Percentiles rank a stretch among this genome's conserved stretches.
Evolutionary conservation across 306 rosid genomes (phyloP).

Genomic region (Glycine tomentella): DNA sequence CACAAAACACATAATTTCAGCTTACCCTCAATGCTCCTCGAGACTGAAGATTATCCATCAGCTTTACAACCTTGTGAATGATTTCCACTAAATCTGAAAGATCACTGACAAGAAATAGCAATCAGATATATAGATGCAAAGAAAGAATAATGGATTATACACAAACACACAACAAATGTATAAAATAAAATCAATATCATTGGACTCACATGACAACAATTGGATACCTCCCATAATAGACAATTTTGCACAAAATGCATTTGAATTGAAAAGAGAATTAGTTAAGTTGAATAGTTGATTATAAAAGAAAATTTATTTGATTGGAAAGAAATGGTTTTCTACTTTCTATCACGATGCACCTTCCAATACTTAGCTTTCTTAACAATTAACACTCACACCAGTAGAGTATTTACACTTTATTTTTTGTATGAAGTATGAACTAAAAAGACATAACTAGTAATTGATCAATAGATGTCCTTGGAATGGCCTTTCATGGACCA

Average conservation of each 20-base stretch:
- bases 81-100: slow-evolving; percentile 89
- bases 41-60: slow-evolving; percentile 86
- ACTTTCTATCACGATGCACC: slow-evolving; percentile 1
- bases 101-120: slow-evolving; percentile 65
- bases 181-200: neutral
- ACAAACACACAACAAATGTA: slow-evolving; percentile 8
- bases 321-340: slow-evolving; percentile 11
- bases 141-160: slow-evolving; percentile 24
- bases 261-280: neutral
- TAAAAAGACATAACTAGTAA: neutral
- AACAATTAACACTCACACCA: slow-evolving; percentile 16
- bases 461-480: slow-evolving; percentile 11
- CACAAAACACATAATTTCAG: neutral
- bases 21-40: slow-evolving; percentile 91
- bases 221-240: slow-evolving; percentile 15
- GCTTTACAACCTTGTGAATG: slow-evolving; percentile 69
- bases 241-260: slow-evolving; percentile 13
- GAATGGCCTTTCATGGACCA: slow-evolving; percentile 23
- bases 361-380: slow-evolving; percentile 11
- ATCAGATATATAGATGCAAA: slow-evolving; percentile 38
- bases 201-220: neutral
- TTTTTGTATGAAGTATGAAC: slow-evolving; percentile 3
- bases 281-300: slow-evolving; percentile 29
- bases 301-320: slow-evolving; percentile 15
- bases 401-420: slow-evolving; percentile 4